Evolutionary conservation across 1,284 basidiomycete species (phyloP), one percentile per base, ranked within the genome.

Genomic region (Ceratobasidium sp.): DNA sequence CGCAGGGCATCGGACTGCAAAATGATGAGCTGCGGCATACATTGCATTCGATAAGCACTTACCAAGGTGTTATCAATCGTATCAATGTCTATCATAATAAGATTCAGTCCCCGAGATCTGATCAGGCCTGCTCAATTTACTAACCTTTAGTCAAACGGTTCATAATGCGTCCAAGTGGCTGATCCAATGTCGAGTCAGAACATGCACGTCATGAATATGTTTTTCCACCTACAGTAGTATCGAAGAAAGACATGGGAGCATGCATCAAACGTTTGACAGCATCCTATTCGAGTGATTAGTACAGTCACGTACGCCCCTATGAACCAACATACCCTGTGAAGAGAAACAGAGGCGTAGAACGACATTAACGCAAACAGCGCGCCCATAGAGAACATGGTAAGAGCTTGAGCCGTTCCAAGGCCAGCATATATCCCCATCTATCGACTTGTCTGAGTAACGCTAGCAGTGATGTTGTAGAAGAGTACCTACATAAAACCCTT

Each of bases 91-190:
- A 67, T 58, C 23, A 74, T 72, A 75, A 70, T 10, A 52, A 65
- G 23, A 36, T 58, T 45, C 41, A 64, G 73, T 23, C 45, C 41
- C 50, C 28, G 43, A 71, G 23, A 9, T 39, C 39, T 71, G 60
- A 5, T 3, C 43, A 18, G 23, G 55, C 26, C 0, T 28, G 32
- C 2, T 18, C 41, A 41, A 71, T 32, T 1, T 52, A 71, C 72
- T 65, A 71, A 84, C 82, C 86, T 80, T 91, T 91, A 0, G 88
- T 85, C 80, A 93, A 92, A 18, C 92, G 86, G 80, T 94, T 93
- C 87, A 94, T 91, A 77, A 97, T 94, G 23, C 95, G 90, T 14
- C 96, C 95, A 14, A 96, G 84, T 6, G 95, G 95, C 85, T 89
- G 62, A 45, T n/a, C 16, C 32, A n/a, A 34, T 46, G 10, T 57